Evolutionary conservation across 495 filamentous ascomycete species (phyloP).

Genomic region (Trichocladium antarcticum): DNA sequence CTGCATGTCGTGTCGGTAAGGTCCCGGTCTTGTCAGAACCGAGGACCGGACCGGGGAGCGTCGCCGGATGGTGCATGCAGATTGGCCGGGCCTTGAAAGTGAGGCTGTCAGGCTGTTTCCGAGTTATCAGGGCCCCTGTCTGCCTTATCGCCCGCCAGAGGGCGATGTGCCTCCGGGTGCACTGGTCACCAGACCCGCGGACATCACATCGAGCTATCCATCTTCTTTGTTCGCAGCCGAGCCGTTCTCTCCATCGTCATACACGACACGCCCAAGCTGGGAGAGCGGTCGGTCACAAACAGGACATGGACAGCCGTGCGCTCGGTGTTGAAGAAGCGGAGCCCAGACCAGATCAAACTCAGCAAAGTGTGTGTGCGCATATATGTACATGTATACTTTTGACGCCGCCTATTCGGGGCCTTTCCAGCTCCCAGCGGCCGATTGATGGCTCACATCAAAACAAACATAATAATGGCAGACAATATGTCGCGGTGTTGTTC

Average conservation of each 20-base stretch:
- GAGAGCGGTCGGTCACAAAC: too few species aligned
- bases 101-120: background rate
- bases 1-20: background rate
- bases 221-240: background rate
- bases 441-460: too few species aligned
- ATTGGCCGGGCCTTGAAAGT: background rate
- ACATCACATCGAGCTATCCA: background rate
- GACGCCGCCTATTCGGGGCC: too few species aligned
- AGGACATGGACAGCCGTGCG: too few species aligned
- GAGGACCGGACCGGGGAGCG: background rate
- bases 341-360: too few species aligned
- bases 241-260: background rate
- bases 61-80: background rate
- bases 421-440: too few species aligned
- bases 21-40: background rate
- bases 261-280: too few species aligned
- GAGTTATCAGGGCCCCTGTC: background rate
- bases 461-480: background rate
- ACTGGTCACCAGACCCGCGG: background rate
- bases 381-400: too few species aligned
- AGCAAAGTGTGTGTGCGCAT: too few species aligned
- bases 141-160: background rate
- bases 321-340: too few species aligned
- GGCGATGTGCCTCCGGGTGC: background rate
- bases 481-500: background rate